phyloP scores from a whole-genome alignment of 257 asterid species.

The Solanum chiquidenum region DNA sequence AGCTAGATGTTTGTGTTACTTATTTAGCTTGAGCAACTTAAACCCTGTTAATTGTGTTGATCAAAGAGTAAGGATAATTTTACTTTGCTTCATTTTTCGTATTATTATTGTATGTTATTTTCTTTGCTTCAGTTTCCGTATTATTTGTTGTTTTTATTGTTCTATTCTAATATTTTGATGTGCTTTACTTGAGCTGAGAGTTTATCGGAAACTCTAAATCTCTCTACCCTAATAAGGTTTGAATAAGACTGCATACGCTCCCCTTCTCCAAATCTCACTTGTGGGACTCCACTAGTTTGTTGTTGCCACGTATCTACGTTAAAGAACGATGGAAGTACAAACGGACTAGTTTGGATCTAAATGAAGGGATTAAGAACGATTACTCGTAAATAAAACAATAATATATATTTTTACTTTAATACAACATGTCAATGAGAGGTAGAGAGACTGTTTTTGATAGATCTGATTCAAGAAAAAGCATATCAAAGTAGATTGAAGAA shows the following conservation, averaged over 20 bases:
- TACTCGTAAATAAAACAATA: neutral
- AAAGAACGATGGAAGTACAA: neutral
- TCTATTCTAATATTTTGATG: neutral
- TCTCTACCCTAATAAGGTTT: neutral
- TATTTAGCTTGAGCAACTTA: neutral
- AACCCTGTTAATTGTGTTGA: neutral
- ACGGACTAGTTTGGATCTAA: neutral
- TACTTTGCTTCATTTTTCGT: too few relatives aligned
- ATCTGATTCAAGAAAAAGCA: neutral
- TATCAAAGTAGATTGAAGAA: neutral
- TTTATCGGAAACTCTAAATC: neutral
- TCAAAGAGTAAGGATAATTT: neutral
- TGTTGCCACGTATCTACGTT: neutral
- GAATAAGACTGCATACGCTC: neutral
- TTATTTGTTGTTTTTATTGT: neutral
- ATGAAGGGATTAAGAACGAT: neutral
- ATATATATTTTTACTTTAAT: neutral
- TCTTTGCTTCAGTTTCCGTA: neutral
- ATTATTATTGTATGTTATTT: neutral
- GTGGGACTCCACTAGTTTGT: neutral
- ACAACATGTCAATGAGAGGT: rapidly evolving
- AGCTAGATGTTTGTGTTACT: neutral
- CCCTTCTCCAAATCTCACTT: neutral
- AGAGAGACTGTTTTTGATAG: neutral
- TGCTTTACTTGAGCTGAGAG: neutral